Base-by-base conservation (phyloP, 1,284 basidiomycete genomes). In the Tetrapyrgos nigripes region DNA sequence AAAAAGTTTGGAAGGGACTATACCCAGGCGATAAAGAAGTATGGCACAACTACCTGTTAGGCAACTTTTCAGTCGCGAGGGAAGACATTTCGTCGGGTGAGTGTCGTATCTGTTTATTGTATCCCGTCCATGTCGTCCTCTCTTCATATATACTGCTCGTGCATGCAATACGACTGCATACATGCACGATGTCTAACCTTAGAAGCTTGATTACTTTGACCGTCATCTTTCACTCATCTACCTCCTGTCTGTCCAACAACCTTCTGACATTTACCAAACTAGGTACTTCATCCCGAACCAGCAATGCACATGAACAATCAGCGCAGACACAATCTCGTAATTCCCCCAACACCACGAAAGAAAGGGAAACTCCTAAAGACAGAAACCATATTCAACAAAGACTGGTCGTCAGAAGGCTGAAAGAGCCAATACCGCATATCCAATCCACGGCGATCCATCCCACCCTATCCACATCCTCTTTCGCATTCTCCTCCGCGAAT, bases 31-130 rank as follows among this genome's bases (percentile, higher is more conserved):
- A 47, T 21, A 47, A 58, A 17, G 59, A 61, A 37, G 24, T 46
- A 17, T 61, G 59, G 59, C 24, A n/a, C 13, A 61, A 61, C 33
- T 61, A 45, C 27, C 27, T 57, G 23, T 45, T 61, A 14, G 59
- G 59, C 5, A 49, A 33, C 26, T 61, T 61, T 31, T 31, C 28
- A 13, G 55, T 61, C 19, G 23, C 46, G 14, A 49, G 59, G 40
- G 59, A 61, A 24, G 59, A 61, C 13, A 33, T 57, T 19, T 26
- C 17, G 33, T 21, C 45, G 31, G 31, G 53, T 46, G 11, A 31
- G 53, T 10, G 44, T 46, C n/a, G n/a, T n/a, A n/a, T n/a, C n/a
- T n/a, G n/a, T n/a, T n/a, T n/a, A n/a, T n/a, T n/a, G n/a, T n/a
- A n/a, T n/a, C n/a, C n/a, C n/a, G n/a, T n/a, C n/a, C 26, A 28